Percentiles rank a stretch among this genome's conserved stretches.
phyloP scores from a whole-genome alignment of 192 early-diverging fungal genomes.

The Mortierella claussenii region DNA sequence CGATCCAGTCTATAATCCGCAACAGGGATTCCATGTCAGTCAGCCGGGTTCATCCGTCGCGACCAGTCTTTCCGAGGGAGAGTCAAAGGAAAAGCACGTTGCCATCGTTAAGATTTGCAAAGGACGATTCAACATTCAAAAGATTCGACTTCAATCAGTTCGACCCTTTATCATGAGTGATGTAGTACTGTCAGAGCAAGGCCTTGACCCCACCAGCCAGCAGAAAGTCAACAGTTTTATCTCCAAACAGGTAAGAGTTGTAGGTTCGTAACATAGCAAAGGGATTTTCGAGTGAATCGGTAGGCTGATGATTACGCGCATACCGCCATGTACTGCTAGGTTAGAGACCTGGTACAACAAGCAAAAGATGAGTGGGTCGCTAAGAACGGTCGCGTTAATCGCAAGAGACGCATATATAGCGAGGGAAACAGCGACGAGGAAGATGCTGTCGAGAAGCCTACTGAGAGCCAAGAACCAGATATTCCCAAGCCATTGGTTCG shows the following conservation, averaged over 20 bases:
- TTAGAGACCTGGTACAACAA: constrained; percentile 70
- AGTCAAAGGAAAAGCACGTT: constrained; percentile 67
- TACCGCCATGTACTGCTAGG: too few species aligned
- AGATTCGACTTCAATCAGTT: constrained; percentile 81
- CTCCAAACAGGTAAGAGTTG: constrained; percentile 61
- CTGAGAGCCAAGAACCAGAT: not conserved
- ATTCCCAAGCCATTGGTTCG: constrained; percentile 76
- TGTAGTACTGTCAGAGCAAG: constrained; percentile 64
- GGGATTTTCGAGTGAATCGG: too few species aligned
- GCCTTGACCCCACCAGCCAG: constrained; percentile 64
- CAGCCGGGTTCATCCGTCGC: constrained; percentile 96
- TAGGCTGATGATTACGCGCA: too few species aligned
- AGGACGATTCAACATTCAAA: constrained; percentile 75
- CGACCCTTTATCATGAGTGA: constrained; percentile 88
- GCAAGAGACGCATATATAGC: constrained; percentile 41
- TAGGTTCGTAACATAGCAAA: too few species aligned
- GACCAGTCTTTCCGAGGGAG: constrained; percentile 87
- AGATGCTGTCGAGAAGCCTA: constrained; percentile 12
- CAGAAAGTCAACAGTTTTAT: constrained; percentile 64
- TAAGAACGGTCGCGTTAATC: constrained; percentile 47
- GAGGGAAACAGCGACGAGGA: constrained; percentile 40
- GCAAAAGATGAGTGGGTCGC: constrained; percentile 71
- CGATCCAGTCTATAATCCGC: constrained; percentile 74
- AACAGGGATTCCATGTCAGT: constrained; percentile 78
- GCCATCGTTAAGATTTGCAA: constrained; percentile 72